Conservation (phyloP, 768 basidiomycete genomes). For the Auricularia auricula-judae region DNA sequence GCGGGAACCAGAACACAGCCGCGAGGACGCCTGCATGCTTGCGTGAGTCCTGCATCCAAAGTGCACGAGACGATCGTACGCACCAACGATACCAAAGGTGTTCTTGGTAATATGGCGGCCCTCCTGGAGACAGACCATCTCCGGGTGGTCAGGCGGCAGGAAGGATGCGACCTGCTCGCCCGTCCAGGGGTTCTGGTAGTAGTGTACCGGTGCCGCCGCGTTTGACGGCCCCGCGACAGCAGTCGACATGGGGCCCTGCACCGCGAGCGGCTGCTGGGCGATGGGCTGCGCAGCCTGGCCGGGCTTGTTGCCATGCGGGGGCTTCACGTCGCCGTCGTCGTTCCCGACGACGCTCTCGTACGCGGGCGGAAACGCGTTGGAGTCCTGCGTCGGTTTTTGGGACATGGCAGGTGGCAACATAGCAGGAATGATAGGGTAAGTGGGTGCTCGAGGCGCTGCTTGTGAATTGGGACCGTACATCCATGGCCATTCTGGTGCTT, state of each 20-base stretch:
- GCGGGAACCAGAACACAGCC: slow-evolving; percentile 78
- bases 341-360: not conserved
- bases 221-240: not conserved
- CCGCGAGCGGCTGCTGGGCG: not conserved
- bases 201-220: slow-evolving; percentile 24
- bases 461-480: too few species aligned
- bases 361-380: not conserved
- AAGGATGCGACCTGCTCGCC: slow-evolving; percentile 48
- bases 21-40: slow-evolving; percentile 52
- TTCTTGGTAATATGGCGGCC: slow-evolving; percentile 52
- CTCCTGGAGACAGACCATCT: slow-evolving; percentile 76
- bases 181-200: slow-evolving; percentile 55
- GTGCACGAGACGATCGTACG: slow-evolving; percentile 12
- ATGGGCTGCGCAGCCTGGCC: not conserved
- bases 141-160: slow-evolving; percentile 66
- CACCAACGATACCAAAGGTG: slow-evolving; percentile 62
- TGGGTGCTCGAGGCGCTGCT: too few species aligned
- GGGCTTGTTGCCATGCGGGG: not conserved
- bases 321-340: not conserved
- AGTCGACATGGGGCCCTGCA: not conserved
- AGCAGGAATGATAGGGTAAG: too few species aligned
- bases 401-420: not conserved
- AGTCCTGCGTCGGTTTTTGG: not conserved
- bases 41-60: not conserved
- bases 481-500: too few species aligned